These are phyloP conservation scores for Auriscalpium microsporum DNA, from an alignment of 768 basidiomycete genomes.

Conservation along the genomic window DNA sequence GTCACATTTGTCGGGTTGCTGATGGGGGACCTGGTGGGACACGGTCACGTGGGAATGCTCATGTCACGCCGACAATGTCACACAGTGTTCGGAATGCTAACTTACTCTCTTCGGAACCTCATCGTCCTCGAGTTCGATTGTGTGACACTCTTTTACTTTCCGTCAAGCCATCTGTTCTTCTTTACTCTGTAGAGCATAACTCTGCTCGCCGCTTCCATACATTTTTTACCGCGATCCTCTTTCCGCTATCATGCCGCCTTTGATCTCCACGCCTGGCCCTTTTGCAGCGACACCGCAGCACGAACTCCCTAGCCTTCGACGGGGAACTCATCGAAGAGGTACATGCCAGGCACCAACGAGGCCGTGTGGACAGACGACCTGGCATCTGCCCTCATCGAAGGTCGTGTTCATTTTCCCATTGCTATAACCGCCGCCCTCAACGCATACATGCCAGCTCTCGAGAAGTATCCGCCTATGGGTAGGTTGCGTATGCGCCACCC, in stretches of 20 bases:
- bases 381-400: constrained; percentile 12
- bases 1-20: too few relatives aligned
- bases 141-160: too few relatives aligned
- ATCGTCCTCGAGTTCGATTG: too few relatives aligned
- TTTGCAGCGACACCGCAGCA: constrained; percentile 4
- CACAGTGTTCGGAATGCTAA: too few relatives aligned
- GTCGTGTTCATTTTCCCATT: constrained; percentile 3
- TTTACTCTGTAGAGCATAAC: too few relatives aligned
- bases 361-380: constrained; percentile 16
- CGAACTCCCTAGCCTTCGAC: background rate
- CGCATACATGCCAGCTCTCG: constrained; percentile 5
- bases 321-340: constrained; percentile 14
- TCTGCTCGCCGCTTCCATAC: too few relatives aligned
- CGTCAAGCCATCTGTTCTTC: too few relatives aligned
- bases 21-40: too few relatives aligned
- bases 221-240: too few relatives aligned
- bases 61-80: background rate
- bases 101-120: too few relatives aligned
- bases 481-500: constrained; percentile 10
- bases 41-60: constrained; percentile 1
- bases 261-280: background rate
- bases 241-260: background rate
- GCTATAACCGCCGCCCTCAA: background rate
- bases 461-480: constrained; percentile 15
- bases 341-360: constrained; percentile 13